Evolutionary conservation across 1,139 yeast genomes (phyloP).

Genomic region (Cylindricascospora bacillispora): DNA sequence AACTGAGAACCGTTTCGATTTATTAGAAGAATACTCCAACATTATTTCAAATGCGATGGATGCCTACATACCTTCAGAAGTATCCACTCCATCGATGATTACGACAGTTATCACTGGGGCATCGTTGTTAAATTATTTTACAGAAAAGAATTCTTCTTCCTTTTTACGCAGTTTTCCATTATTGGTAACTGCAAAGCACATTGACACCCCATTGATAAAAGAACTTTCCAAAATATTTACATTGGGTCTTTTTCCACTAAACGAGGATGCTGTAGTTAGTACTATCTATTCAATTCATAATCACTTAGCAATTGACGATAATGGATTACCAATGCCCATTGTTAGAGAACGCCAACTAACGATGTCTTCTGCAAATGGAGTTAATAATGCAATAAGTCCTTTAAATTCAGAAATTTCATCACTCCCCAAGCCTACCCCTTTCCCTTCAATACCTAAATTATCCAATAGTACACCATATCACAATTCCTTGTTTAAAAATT

Average conservation of each 20-base stretch:
- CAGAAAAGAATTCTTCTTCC: slow-evolving; percentile 21
- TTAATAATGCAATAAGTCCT: slow-evolving; percentile 2
- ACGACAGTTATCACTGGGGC: slow-evolving; percentile 26
- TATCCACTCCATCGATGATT: slow-evolving; percentile 26
- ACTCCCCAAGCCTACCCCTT: too few relatives aligned
- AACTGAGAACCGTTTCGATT: slow-evolving; percentile 4
- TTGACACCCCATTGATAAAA: slow-evolving; percentile 17
- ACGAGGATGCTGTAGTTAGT: slow-evolving; percentile 75
- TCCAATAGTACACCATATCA: slow-evolving; percentile 8
- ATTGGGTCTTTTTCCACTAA: slow-evolving; percentile 32
- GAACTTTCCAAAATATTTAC: slow-evolving; percentile 31
- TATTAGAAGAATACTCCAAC: slow-evolving; percentile 9
- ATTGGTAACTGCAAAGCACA: slow-evolving; percentile 22
- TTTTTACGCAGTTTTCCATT: slow-evolving; percentile 23
- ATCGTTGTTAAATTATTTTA: slow-evolving; percentile 21
- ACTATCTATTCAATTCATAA: slow-evolving; percentile 77
- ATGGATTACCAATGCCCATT: slow-evolving; percentile 24
- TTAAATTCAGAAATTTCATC: neutral
- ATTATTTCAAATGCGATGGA: slow-evolving; percentile 12
- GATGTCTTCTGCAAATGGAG: slow-evolving; percentile 11
- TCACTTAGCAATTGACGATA: slow-evolving; percentile 47
- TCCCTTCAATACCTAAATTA: neutral
- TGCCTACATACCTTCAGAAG: slow-evolving; percentile 12
- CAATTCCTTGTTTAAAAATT: slow-evolving; percentile 35
- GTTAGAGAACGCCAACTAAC: slow-evolving; percentile 27